Conservation (phyloP, 495 filamentous ascomycete species). For the Neurospora sp. region DNA sequence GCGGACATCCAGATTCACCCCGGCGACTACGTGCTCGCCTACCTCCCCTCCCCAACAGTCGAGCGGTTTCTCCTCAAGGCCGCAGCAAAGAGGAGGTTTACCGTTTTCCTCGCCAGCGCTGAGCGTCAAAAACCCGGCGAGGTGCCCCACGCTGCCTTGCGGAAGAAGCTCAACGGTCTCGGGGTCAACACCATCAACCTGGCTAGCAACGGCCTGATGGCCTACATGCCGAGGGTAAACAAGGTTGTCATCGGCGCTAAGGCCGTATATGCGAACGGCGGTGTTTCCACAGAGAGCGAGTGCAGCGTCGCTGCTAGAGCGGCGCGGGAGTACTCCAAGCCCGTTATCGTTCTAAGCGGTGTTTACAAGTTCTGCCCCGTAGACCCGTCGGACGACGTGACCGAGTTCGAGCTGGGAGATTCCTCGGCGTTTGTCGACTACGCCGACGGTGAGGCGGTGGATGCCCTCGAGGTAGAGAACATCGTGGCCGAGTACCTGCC, state of each 20-base stretch:
- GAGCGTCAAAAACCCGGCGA: conserved; percentile 17
- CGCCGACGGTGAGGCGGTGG: conserved; percentile 62
- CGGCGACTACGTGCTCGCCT: conserved; percentile 79
- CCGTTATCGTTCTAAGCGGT: conserved; percentile 73
- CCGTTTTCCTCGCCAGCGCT: conserved; percentile 63
- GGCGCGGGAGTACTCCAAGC: conserved; percentile 65
- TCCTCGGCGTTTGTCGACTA: conserved; percentile 61
- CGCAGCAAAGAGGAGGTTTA: conserved; percentile 76
- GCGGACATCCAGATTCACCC: conserved; percentile 83
- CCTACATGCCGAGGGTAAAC: conserved; percentile 85
- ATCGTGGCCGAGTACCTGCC: conserved; percentile 76
- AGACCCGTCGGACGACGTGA: conserved; percentile 68
- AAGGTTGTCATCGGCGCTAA: conserved; percentile 86
- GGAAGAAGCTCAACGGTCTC: conserved; percentile 62
- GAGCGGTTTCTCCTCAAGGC: conserved; percentile 80
- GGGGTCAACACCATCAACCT: conserved; percentile 75
- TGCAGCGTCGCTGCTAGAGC: conserved; percentile 70
- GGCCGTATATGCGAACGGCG: conserved; percentile 77
- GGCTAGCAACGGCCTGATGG: conserved; percentile 74
- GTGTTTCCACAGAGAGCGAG: conserved; percentile 68
- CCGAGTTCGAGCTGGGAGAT: conserved; percentile 72
- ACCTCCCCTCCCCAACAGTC: conserved; percentile 69
- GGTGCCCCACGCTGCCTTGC: conserved; percentile 40
- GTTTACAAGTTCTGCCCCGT: conserved; percentile 87
- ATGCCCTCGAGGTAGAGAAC: conserved; percentile 68